Percentiles rank a stretch among this genome's conserved stretches.
These are phyloP conservation scores for Kwoniella pini DNA, from an alignment of 768 basidiomycete species.

Conservation along the genomic window DNA sequence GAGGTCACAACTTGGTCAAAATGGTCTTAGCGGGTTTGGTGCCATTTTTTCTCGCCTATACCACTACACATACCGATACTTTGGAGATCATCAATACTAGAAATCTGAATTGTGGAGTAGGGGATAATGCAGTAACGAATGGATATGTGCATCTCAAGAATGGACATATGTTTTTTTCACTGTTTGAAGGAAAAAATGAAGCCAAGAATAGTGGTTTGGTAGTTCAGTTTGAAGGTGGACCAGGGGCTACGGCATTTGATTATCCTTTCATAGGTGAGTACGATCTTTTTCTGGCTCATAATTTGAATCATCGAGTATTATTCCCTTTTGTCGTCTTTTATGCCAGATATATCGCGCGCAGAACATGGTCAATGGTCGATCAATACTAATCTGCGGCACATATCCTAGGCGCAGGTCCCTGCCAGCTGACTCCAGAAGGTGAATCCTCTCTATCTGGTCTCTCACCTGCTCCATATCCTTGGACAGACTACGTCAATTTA, in stretches of 20 bases:
- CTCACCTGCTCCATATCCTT: conserved; percentile 2
- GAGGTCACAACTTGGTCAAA: not conserved
- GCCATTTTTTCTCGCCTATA: not conserved
- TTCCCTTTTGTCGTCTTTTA: no score
- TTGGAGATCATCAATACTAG: not conserved
- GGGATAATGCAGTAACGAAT: conserved; percentile 7
- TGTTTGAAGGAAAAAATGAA: not conserved
- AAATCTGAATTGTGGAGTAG: conserved; percentile 6
- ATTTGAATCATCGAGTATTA: no score
- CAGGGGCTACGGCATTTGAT: conserved; percentile 9
- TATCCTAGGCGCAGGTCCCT: conserved; percentile 11
- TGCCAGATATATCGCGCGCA: no score
- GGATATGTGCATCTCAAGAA: conserved; percentile 5
- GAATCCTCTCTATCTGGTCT: conserved; percentile 2
- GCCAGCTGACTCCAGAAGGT: not conserved
- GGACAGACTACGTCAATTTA: conserved; percentile 11
- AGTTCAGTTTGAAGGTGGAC: conserved; percentile 14
- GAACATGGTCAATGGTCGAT: no score
- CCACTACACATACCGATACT: not conserved
- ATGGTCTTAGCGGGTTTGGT: conserved; percentile 1
- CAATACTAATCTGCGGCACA: no score
- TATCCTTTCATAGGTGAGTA: conserved; percentile 13
- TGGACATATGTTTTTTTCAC: conserved; percentile 10
- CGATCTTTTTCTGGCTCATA: not conserved
- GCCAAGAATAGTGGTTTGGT: conserved; percentile 7